phyloP scores from a whole-genome alignment of 345 rosid species.

The Salix suchowensis region DNA sequence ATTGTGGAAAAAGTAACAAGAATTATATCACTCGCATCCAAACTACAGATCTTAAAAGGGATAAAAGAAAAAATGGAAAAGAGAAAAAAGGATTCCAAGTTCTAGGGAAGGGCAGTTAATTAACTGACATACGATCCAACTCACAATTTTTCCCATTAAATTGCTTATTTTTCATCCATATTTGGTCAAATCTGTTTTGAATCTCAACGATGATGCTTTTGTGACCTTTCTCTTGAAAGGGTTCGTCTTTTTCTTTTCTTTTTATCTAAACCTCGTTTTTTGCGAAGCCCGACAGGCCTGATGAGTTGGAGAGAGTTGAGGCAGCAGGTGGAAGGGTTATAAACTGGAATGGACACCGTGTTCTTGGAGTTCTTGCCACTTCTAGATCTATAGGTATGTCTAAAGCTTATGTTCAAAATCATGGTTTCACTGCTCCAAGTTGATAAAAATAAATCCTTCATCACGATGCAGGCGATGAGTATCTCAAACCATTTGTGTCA shows the following conservation, averaged over 20 bases:
- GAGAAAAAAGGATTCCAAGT: not conserved
- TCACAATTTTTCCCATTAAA: too few species aligned
- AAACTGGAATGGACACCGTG: slow-evolving; percentile 56
- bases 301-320: slow-evolving; percentile 54
- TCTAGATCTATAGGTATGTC: slow-evolving; percentile 63
- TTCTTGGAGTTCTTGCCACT: slow-evolving; percentile 61
- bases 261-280: not conserved
- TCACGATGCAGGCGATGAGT: slow-evolving; percentile 45
- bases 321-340: slow-evolving; percentile 62
- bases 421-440: too few species aligned
- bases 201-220: not conserved
- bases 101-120: too few species aligned
- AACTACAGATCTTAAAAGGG: not conserved
- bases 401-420: not conserved
- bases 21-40: not conserved
- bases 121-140: too few species aligned
- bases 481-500: slow-evolving; percentile 50
- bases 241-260: not conserved
- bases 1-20: not conserved
- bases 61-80: not conserved
- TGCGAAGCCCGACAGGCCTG: slow-evolving; percentile 55
- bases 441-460: too few species aligned
- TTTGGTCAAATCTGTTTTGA: not conserved
- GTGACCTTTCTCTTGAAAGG: not conserved
- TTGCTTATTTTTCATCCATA: too few species aligned